Base-by-base conservation (phyloP, 2,329 filamentous ascomycete genomes). In the Clonostachys rosea region DNA sequence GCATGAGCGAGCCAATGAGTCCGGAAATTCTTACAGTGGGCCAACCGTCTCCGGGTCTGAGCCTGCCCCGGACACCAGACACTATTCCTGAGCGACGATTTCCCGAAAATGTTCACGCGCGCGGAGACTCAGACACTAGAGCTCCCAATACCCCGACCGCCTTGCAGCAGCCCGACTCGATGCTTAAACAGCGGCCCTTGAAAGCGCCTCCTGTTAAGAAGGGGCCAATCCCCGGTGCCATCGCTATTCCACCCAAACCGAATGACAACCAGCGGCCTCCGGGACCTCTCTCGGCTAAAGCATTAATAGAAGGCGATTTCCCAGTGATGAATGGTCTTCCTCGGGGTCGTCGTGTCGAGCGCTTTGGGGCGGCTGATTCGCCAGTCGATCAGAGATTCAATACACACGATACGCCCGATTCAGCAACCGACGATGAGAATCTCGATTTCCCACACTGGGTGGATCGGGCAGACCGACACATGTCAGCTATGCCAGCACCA, bases 401-500 rank as follows among this genome's bases (percentile, higher is more conserved):
- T 12, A 43, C 14, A 16, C 42, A 43, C 36, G 36, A 39, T 3
- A 30, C 24, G 8, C 24, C 9, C 24, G 24, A 30, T 30, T 30
- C 24, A 30, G 24, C 24, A 30, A 30, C 24, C 24, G 40, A 42
- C 7, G 40, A 42, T 30, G 24, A 30, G 24, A 30, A 30, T 10
- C 24, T 30, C 16, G 49, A 39, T 46, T 57, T 55, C 3, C 59
- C 60, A 7, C 56, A 54, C 44, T 64, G 61, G 60, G 53, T 65
- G 39, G 59, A 62, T 43, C 50, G 51, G 3, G 50, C 52, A 2
- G 54, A 61, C 20, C 56, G 58, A 2, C 62, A 65, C 43, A 55
- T 55, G 34, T 67, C 66, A 1, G 65, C 66, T 14, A 57, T 69
- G 30, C 62, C 64, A 0, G 55, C 64, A 13, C 66, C 66, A 14